Conservation (phyloP, 73 alveolate species). For the Blepharisma japonicum region DNA sequence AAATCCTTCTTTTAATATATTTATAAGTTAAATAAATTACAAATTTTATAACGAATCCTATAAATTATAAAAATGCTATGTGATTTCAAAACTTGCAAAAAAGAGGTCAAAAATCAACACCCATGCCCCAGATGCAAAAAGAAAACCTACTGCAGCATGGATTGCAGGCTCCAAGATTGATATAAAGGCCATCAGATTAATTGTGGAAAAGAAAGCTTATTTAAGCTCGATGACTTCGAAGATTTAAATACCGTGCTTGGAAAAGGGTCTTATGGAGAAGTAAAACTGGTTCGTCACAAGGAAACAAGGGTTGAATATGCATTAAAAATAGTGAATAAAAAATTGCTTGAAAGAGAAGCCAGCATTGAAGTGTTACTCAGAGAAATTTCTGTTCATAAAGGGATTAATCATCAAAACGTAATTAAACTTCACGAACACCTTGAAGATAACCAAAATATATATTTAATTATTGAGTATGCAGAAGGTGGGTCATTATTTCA, state of each 20-base stretch:
- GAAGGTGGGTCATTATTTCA: conserved; percentile 62
- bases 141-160: no score
- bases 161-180: no score
- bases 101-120: no score
- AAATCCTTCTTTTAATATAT: no score
- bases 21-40: no score
- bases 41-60: no score
- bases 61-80: no score
- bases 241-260: background rate
- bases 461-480: conserved; percentile 63
- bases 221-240: no score
- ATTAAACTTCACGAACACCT: conserved; percentile 58
- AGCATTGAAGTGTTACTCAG: background rate
- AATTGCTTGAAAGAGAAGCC: conserved; percentile 47
- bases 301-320: conserved; percentile 68
- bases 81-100: no score
- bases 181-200: no score
- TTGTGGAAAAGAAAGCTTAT: no score
- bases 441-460: conserved; percentile 60
- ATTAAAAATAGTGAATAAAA: conserved; percentile 67
- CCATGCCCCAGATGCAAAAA: no score
- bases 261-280: conserved; percentile 79
- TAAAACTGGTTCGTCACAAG: conserved; percentile 64
- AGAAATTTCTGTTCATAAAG: conserved; percentile 59
- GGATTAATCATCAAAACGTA: conserved; percentile 68